phyloP scores from a whole-genome alignment of 2,329 filamentous ascomycete genomes.

The Apiospora phragmitis region DNA sequence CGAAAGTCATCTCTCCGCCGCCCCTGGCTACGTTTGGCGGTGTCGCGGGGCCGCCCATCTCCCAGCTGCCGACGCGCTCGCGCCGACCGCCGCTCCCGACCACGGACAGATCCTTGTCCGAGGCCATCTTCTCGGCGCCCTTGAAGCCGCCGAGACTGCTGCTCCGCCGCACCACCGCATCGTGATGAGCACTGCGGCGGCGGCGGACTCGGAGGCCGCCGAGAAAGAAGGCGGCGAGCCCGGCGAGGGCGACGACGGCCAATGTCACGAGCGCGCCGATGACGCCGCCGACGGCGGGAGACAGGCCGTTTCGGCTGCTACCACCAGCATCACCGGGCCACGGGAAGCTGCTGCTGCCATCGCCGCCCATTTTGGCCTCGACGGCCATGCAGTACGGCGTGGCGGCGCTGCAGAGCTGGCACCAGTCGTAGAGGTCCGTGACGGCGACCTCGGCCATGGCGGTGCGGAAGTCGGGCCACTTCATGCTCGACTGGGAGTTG shows the following conservation, averaged over 20 bases:
- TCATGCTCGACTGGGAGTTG: constrained; percentile 33
- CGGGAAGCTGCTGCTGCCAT: background rate
- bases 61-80: constrained; percentile 52
- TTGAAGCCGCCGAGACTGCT: constrained; percentile 41
- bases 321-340: background rate
- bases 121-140: constrained; percentile 44
- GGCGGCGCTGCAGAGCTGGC: constrained; percentile 39
- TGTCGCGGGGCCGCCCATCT: constrained; percentile 32
- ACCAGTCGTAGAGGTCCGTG: constrained; percentile 41
- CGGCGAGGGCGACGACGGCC: constrained; percentile 29
- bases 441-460: constrained; percentile 38
- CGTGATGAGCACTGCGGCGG: background rate
- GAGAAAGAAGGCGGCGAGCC: constrained; percentile 25
- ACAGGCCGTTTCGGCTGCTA: constrained; percentile 22
- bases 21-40: constrained; percentile 18
- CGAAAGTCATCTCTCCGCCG: constrained; percentile 18
- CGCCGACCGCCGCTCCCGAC: constrained; percentile 40
- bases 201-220: constrained; percentile 29
- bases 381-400: constrained; percentile 39
- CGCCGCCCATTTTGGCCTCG: constrained; percentile 12
- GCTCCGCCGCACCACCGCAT: background rate
- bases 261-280: constrained; percentile 46
- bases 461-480: constrained; percentile 39
- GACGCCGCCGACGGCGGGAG: constrained; percentile 43
- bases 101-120: constrained; percentile 44